Conservation (phyloP, 2,329 filamentous ascomycete genomes). For the Capronia coronata region DNA sequence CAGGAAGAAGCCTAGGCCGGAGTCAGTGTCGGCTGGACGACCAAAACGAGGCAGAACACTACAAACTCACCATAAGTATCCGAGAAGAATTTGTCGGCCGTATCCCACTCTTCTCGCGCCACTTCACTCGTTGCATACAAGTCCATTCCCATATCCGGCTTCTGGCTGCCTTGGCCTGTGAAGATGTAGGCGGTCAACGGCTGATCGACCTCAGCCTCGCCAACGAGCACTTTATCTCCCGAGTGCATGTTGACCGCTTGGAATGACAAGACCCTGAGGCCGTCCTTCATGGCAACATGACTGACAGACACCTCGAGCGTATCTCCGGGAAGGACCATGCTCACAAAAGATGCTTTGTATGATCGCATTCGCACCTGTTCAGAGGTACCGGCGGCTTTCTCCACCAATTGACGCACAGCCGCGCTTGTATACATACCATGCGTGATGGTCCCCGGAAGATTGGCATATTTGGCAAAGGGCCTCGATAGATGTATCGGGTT, state of each 20-base stretch:
- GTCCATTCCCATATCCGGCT: conserved; percentile 99
- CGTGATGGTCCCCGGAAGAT: conserved; percentile 92
- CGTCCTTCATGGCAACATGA: conserved; percentile 94
- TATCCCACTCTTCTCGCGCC: conserved; percentile 95
- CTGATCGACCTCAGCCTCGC: conserved; percentile 95
- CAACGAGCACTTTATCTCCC: conserved; percentile 90
- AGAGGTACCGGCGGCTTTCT: conserved; percentile 99
- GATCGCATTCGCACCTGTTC: conserved; percentile 93
- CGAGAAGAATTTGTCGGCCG: conserved; percentile 94
- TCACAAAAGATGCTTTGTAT: conserved; percentile 91
- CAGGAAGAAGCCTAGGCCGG: conserved; percentile 93
- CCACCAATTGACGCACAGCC: conserved; percentile 87
- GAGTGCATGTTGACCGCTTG: conserved; percentile 93
- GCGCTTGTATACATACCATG: conserved; percentile 99
- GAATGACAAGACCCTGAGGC: conserved; percentile 98
- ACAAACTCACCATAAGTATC: conserved; percentile 99
- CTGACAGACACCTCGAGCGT: conserved; percentile 90
- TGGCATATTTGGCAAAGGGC: conserved; percentile 92
- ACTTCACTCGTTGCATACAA: conserved; percentile 89
- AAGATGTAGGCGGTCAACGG: conserved; percentile 96
- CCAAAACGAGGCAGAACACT: too few relatives aligned
- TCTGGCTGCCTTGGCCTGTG: conserved; percentile 95
- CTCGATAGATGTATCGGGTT: conserved; percentile 98
- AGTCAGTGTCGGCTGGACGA: too few relatives aligned
- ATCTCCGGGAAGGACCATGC: conserved; percentile 97